A percentile compares a stretch with the other conserved stretches of the same genome.
phyloP scores from a whole-genome alignment of 139 green algal genomes.

The Yamagishiella unicocca region DNA sequence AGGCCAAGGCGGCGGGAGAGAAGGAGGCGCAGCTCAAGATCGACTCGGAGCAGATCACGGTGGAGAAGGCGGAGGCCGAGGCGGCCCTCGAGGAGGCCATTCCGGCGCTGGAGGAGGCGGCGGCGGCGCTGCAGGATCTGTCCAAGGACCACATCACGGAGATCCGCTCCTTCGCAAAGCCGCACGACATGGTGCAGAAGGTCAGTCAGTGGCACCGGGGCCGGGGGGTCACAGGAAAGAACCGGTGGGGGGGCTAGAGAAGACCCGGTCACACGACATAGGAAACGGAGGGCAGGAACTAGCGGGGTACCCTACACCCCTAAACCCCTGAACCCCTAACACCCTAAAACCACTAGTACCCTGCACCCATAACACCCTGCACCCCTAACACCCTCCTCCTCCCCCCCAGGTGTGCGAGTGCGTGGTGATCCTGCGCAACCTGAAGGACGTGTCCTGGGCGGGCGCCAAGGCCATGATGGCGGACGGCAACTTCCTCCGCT shows the following conservation, averaged over 20 bases:
- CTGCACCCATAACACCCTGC: too few species aligned
- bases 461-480: constrained; percentile 93
- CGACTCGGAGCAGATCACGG: constrained; percentile 66
- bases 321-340: too few species aligned
- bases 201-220: constrained; percentile 41
- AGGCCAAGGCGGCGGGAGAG: constrained; percentile 75
- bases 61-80: constrained; percentile 91
- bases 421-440: constrained; percentile 85
- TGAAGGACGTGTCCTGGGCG: constrained; percentile 90
- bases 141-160: constrained; percentile 94
- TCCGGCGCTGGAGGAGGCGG: constrained; percentile 87
- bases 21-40: constrained; percentile 86
- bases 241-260: too few species aligned
- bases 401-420: constrained; percentile 85
- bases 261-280: too few species aligned
- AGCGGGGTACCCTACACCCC: too few species aligned
- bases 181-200: constrained; percentile 88
- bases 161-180: constrained; percentile 91
- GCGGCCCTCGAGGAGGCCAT: constrained; percentile 87
- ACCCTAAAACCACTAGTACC: too few species aligned
- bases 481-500: constrained; percentile 84
- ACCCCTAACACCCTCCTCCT: background rate
- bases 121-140: constrained; percentile 85
- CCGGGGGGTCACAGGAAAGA: too few species aligned
- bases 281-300: too few species aligned